Base-by-base conservation (phyloP, 2,329 filamentous ascomycete genomes). In the Aspergillus jensenii region DNA sequence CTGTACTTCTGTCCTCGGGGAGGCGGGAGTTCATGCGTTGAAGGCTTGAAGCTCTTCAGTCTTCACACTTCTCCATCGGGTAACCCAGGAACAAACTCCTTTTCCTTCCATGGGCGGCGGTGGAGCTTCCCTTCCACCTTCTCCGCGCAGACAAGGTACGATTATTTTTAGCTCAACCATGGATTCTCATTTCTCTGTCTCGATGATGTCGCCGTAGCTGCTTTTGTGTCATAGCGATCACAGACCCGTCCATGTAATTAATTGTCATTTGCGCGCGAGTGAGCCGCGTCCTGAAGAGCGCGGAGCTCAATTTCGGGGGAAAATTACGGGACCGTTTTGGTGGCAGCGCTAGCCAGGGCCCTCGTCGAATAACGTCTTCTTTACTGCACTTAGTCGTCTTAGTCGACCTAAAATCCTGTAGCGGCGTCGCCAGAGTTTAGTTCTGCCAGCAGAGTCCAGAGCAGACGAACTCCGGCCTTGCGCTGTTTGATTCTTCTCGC, bases 51-150 rank as follows among this genome's bases (percentile, higher is more conserved):
- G 17, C 23, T 40, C 15, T 21, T 27, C 48, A 19, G 6, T 33
- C 15, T 39, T 37, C 35, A 14, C 35, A n/a, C 5, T n/a, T 31
- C 27, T 31, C 9, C 27, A 31, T 31, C 27, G 27, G 23, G 44
- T 25, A 25, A 25, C 27, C 31, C 19, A 17, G 31, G 15, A 27
- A 48, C 46, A 53, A 56, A 60, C 53, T 58, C 51, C 52, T 59
- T 59, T 65, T 60, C 52, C 39, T 46, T 57, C 45, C 52, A 52
- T 54, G 57, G 53, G 45, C 40, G 52, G 47, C 43, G 40, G 64
- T 64, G 62, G 61, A 59, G 52, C 62, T 31, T 60, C 59, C 47
- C 45, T 49, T 58, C 53, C 49, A 54, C 53, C 50, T 19, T 11
- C 12, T 19, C 23, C 44, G 11, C 9, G 23, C 23, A 37, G 46